Evolutionary conservation across 441 rosid species (phyloP), one percentile per base, ranked within the genome.

Genomic region (Adansonia rubrostipa): DNA sequence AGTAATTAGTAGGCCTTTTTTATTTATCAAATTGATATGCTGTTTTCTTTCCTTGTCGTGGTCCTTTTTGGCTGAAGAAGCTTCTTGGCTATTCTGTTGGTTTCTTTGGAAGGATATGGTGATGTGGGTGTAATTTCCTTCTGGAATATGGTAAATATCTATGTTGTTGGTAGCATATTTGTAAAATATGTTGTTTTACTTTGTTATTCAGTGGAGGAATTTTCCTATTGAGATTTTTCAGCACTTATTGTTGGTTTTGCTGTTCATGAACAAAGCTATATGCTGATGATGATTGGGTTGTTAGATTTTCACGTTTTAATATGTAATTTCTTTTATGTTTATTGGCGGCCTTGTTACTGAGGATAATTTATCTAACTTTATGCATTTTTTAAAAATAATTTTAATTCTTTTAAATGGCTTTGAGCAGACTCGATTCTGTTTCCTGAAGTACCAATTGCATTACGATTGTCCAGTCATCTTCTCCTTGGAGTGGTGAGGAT

Each of bases 391-490:
- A 13, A 44, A 11, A 36, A 36, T 33, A 28, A 14, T 8, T 54
- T 15, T 72, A 15, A 28, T 15, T 6, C 0, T 60, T 73, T 44
- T 44, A 6, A 36, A 9, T 19, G 45, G n/a, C 9, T 42, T 71
- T 78, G 85, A 44, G 79, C 97, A 96, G 99, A 96, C 86, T 94
- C 99, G 44, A 96, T 96, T 86, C 92, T 96, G 81, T 96, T 92
- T 87, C 99, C 99, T 45, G 99, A 96, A 24, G 93, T 89, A 45
- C 99, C 99, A 1, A 96, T 96, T 79, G 99, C 99, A 33, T 90
- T 96, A 64, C 88, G 99, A 80, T 77, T 96, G 80, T 96, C 99
- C 71, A 96, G 99, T 81, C 99, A 96, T 5, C 42, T 36, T 36
- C 42, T 36, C 42, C 42, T 36, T 36, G 42, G 42, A 36, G 42